Evolutionary conservation across 495 filamentous ascomycete genomes (phyloP).

Genomic region (Baudoinia panamericana): DNA sequence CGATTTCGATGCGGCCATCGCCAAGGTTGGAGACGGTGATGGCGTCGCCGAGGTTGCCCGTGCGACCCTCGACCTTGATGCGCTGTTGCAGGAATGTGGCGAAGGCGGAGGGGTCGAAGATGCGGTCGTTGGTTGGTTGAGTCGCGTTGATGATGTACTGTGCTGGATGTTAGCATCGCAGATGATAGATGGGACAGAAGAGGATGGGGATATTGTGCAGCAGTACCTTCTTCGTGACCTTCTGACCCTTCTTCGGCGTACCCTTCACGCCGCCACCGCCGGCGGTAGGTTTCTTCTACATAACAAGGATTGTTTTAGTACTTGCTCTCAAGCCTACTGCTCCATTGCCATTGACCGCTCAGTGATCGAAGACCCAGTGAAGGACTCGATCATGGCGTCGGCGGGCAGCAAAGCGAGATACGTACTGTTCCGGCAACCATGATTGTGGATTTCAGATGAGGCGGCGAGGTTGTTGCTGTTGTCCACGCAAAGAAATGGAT

Average conservation of each 20-base stretch:
- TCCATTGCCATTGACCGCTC: conserved; percentile 34
- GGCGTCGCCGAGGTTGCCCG: conserved; percentile 91
- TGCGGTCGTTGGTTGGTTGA: conserved; percentile 96
- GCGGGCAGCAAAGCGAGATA: conserved; percentile 81
- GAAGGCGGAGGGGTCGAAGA: conserved; percentile 97
- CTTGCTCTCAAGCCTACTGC: conserved; percentile 61
- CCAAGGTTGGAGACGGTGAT: conserved; percentile 79
- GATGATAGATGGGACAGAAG: neutral
- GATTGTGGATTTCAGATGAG: neutral
- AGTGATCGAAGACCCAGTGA: conserved; percentile 20
- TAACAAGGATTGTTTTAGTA: conserved; percentile 35
- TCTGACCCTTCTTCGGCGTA: conserved; percentile 50
- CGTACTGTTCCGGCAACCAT: conserved; percentile 64
- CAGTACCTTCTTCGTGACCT: conserved; percentile 55
- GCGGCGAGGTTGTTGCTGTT: conserved; percentile 23
- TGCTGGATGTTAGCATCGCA: neutral
- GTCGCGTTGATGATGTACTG: conserved; percentile 98
- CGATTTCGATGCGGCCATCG: conserved; percentile 95
- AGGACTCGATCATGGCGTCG: conserved; percentile 16
- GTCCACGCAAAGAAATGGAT: conserved; percentile 53
- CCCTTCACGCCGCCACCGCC: conserved; percentile 34
- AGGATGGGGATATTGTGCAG: neutral
- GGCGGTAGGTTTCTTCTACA: conserved; percentile 44
- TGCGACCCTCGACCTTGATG: conserved; percentile 98
- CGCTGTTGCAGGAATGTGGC: conserved; percentile 99